Percentiles rank a stretch among this genome's conserved stretches.
Evolutionary conservation across 768 basidiomycete genomes (phyloP).

Genomic region (Boletellus emodensis): DNA sequence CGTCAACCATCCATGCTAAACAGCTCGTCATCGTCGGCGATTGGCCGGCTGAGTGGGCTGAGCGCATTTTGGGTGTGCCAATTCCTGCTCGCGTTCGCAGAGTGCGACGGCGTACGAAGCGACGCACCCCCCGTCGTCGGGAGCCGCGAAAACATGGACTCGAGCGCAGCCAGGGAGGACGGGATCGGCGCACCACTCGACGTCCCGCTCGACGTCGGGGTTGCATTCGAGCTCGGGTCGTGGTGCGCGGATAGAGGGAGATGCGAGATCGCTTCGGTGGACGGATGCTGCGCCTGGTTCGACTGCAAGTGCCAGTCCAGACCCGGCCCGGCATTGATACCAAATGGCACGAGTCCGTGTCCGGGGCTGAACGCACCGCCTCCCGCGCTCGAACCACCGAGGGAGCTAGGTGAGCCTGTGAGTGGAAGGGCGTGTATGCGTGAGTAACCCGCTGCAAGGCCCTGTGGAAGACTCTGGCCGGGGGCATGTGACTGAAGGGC

Average conservation of each 20-base stretch:
- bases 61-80: conserved; percentile 39
- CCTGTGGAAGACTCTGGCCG: conserved; percentile 87
- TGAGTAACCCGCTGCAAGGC: conserved; percentile 87
- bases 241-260: conserved; percentile 25
- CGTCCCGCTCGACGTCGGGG: neutral
- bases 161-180: conserved; percentile 34
- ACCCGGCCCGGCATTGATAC: conserved; percentile 26
- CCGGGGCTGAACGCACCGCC: conserved; percentile 30
- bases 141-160: conserved; percentile 53
- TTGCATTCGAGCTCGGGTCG: conserved; percentile 6
- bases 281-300: conserved; percentile 19
- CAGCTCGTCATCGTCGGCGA: conserved; percentile 62
- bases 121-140: conserved; percentile 21
- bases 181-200: conserved; percentile 13
- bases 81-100: conserved; percentile 23
- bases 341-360: conserved; percentile 29
- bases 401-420: conserved; percentile 35
- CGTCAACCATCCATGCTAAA: conserved; percentile 62
- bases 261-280: conserved; percentile 20
- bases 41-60: conserved; percentile 62
- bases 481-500: conserved; percentile 86
- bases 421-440: conserved; percentile 72
- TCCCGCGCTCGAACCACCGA: conserved; percentile 26
- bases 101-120: conserved; percentile 26
- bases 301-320: conserved; percentile 29